These are phyloP conservation scores for Phaeosphaeria sp. DNA, from an alignment of 2,329 filamentous ascomycete species.

Conservation along the genomic window DNA sequence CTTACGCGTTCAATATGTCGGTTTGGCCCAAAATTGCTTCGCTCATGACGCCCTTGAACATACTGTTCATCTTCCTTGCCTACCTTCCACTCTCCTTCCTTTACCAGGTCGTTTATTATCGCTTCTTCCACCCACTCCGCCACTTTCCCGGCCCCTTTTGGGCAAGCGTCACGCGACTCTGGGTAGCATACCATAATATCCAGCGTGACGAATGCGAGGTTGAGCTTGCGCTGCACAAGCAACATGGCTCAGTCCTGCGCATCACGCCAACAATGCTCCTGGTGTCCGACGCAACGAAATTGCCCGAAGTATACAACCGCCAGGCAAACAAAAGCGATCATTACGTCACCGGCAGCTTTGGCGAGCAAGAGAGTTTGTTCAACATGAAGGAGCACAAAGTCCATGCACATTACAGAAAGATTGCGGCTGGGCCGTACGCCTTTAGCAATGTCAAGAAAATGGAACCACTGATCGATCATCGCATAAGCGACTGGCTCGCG, in stretches of 20 bases:
- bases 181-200: constrained; percentile 61
- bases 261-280: constrained; percentile 58
- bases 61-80: not conserved
- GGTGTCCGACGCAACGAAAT: constrained; percentile 60
- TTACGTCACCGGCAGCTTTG: constrained; percentile 65
- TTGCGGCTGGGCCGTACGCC: constrained; percentile 62
- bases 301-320: constrained; percentile 64
- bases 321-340: constrained; percentile 64
- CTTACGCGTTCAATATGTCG: not conserved
- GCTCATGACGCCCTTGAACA: not conserved
- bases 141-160: constrained; percentile 63
- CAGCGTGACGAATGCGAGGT: constrained; percentile 55
- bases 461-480: constrained; percentile 62
- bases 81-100: constrained; percentile 3
- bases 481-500: constrained; percentile 59
- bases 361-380: constrained; percentile 62
- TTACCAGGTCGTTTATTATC: constrained; percentile 51
- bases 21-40: not conserved
- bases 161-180: constrained; percentile 59
- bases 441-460: constrained; percentile 65
- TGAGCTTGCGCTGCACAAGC: constrained; percentile 53
- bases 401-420: constrained; percentile 62
- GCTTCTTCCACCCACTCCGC: constrained; percentile 60
- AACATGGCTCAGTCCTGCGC: constrained; percentile 50
- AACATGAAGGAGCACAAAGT: constrained; percentile 62